A percentile compares a stretch with the other conserved stretches of the same genome.
Evolutionary conservation across 805 yeast species (phyloP).

Genomic region (Diddensiella caesifluorescens): DNA sequence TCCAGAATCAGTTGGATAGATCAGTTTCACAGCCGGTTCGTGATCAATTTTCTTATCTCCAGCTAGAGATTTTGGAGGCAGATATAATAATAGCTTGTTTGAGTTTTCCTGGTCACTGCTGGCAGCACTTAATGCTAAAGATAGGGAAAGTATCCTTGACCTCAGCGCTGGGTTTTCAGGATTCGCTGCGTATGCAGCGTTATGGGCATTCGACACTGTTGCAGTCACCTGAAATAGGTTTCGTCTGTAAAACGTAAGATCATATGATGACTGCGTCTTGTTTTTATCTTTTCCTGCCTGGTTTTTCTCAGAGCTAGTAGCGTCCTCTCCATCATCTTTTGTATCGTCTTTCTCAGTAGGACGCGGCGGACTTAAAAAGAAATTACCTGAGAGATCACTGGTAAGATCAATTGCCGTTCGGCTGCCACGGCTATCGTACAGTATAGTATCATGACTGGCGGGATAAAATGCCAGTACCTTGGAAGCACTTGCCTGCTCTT

Average conservation of each 20-base stretch:
- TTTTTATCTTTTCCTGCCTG: neutral
- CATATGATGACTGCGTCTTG: constrained; percentile 16
- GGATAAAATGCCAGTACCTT: constrained; percentile 20
- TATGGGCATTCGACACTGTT: constrained; percentile 24
- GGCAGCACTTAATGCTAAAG: constrained; percentile 23
- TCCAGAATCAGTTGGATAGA: constrained; percentile 23
- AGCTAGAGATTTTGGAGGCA: constrained; percentile 21
- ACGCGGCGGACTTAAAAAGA: constrained; percentile 21
- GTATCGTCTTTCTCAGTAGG: constrained; percentile 9
- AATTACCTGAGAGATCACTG: constrained; percentile 20
- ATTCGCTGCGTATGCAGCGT: constrained; percentile 25
- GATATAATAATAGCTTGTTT: constrained; percentile 17
- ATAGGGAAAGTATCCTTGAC: constrained; percentile 23
- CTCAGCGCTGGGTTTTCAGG: constrained; percentile 17
- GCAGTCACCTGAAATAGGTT: constrained; percentile 27
- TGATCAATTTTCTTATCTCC: constrained; percentile 13
- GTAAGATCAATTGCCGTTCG: constrained; percentile 16
- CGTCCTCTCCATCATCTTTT: neutral
- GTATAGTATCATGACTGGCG: constrained; percentile 16
- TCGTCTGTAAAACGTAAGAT: constrained; percentile 27
- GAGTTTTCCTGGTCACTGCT: constrained; percentile 21
- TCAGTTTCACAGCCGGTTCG: constrained; percentile 24
- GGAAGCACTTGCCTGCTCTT: constrained; percentile 11
- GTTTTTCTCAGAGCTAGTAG: neutral
- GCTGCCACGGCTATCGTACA: constrained; percentile 23